These are phyloP conservation scores for Coprinopsis marcescibilis DNA, from an alignment of 768 basidiomycete species.

Conservation along the genomic window DNA sequence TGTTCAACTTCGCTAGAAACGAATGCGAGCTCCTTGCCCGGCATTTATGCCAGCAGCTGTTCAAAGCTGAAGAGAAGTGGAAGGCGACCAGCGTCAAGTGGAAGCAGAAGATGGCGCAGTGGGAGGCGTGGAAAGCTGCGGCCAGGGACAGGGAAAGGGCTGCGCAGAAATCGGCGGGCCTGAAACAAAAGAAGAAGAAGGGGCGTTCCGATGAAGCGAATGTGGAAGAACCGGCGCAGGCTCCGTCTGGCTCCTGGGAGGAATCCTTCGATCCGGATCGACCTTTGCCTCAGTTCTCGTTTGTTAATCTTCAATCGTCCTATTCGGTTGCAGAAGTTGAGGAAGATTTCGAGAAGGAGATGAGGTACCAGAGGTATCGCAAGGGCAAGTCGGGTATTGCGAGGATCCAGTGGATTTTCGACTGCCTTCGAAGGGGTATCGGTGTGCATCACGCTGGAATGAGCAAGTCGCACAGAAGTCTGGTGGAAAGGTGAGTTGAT, in stretches of 20 bases:
- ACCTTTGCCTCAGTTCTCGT: slow-evolving; percentile 56
- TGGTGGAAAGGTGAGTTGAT: slow-evolving; percentile 46
- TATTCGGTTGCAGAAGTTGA: slow-evolving; percentile 45
- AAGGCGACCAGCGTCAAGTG: slow-evolving; percentile 38
- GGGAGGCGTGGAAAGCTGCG: slow-evolving; percentile 42
- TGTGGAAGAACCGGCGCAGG: slow-evolving; percentile 10
- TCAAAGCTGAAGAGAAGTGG: slow-evolving; percentile 46
- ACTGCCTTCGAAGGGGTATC: slow-evolving; percentile 46
- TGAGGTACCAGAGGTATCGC: no score
- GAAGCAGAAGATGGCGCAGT: slow-evolving; percentile 44
- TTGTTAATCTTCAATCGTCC: slow-evolving; percentile 37
- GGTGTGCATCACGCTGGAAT: slow-evolving; percentile 69
- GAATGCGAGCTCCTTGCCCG: slow-evolving; percentile 51
- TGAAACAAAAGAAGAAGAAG: slow-evolving; percentile 33
- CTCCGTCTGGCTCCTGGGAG: slow-evolving; percentile 35
- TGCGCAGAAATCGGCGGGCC: no score
- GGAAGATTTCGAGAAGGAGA: slow-evolving; percentile 37
- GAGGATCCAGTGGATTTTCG: slow-evolving; percentile 39
- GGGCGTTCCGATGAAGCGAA: slow-evolving; percentile 22
- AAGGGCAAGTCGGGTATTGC: slow-evolving; percentile 28
- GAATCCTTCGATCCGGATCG: slow-evolving; percentile 51
- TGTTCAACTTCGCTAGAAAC: slow-evolving; percentile 61
- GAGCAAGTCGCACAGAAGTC: slow-evolving; percentile 52
- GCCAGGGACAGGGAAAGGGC: slow-evolving; percentile 44
- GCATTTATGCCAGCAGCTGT: slow-evolving; percentile 29